Conservation (phyloP, 2,329 filamentous ascomycete species). For the Colletotrichum brevisporum region DNA sequence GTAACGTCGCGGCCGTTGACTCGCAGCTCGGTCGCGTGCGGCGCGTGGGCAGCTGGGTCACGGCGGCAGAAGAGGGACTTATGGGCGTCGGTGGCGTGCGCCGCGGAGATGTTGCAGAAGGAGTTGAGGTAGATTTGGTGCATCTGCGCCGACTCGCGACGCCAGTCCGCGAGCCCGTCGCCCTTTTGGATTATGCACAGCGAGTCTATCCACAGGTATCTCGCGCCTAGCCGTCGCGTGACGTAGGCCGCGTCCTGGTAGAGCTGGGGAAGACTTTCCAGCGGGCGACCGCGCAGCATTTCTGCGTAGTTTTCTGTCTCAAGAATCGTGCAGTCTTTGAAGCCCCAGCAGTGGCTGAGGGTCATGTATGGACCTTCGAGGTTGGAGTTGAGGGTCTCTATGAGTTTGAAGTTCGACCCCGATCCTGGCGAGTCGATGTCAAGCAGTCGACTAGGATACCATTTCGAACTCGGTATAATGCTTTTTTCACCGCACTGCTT, state of each 20-base stretch:
- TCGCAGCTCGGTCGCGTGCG: not conserved
- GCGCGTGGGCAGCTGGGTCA: not conserved
- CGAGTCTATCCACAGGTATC: constrained; percentile 39
- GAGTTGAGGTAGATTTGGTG: constrained; percentile 41
- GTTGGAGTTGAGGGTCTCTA: not conserved
- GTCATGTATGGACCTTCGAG: not conserved
- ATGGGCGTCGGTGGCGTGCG: constrained; percentile 24
- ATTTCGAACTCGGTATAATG: not conserved
- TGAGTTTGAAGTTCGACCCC: not conserved
- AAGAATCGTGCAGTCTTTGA: constrained; percentile 4
- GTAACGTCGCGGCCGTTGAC: not conserved
- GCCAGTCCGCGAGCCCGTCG: constrained; percentile 40
- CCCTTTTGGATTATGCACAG: constrained; percentile 39
- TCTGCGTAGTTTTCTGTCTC: not conserved
- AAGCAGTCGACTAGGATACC: constrained; percentile 21
- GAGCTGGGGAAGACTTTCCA: constrained; percentile 13
- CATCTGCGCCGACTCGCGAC: constrained; percentile 40
- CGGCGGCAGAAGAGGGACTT: constrained; percentile 17
- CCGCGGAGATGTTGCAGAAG: constrained; percentile 43
- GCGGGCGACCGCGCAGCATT: not conserved
- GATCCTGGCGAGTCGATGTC: not conserved
- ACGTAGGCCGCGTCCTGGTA: constrained; percentile 25
- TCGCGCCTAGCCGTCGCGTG: constrained; percentile 8
- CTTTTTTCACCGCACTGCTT: not conserved
- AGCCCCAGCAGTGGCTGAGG: constrained; percentile 30